A percentile compares a stretch with the other conserved stretches of the same genome.
Conservation (phyloP, 768 basidiomycete genomes). For the Boletus vinaceobasis region DNA sequence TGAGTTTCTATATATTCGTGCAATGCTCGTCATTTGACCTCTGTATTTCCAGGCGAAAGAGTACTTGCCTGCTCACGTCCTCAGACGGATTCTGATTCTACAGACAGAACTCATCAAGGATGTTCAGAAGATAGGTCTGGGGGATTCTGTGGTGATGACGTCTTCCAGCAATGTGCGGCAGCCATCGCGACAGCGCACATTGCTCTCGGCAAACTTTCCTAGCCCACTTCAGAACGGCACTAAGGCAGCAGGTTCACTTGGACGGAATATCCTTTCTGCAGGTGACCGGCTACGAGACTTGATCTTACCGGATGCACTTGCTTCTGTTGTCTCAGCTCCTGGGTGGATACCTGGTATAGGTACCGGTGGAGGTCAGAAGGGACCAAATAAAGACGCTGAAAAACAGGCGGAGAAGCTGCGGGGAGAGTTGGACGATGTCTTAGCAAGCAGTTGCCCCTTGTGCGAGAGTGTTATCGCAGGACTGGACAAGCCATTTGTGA, state of each 20-base stretch:
- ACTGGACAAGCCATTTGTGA: conserved; percentile 83
- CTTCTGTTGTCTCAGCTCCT: conserved; percentile 74
- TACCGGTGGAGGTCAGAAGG: conserved; percentile 43
- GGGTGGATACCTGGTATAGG: conserved; percentile 75
- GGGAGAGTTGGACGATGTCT: conserved; percentile 81
- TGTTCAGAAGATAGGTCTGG: conserved; percentile 26
- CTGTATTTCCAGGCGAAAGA: conserved; percentile 74
- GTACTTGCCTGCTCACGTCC: conserved; percentile 73
- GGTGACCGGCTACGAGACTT: conserved; percentile 88
- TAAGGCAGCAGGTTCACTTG: conserved; percentile 63
- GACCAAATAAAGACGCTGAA: conserved; percentile 44
- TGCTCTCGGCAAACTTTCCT: conserved; percentile 73
- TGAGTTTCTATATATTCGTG: conserved; percentile 39
- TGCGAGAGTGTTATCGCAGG: conserved; percentile 88
- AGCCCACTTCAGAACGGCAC: conserved; percentile 60
- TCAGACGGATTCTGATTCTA: conserved; percentile 81
- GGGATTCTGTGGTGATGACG: conserved; percentile 34
- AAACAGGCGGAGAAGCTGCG: conserved; percentile 71
- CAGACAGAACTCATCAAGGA: conserved; percentile 81
- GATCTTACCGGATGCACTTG: conserved; percentile 91
- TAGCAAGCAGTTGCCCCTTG: conserved; percentile 87
- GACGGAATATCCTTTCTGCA: conserved; percentile 79
- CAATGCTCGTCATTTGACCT: neutral
- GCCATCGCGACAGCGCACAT: conserved; percentile 53
- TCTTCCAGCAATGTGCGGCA: conserved; percentile 40